Conservation (phyloP, 495 filamentous ascomycete genomes). For the Haplographium delicatum region DNA sequence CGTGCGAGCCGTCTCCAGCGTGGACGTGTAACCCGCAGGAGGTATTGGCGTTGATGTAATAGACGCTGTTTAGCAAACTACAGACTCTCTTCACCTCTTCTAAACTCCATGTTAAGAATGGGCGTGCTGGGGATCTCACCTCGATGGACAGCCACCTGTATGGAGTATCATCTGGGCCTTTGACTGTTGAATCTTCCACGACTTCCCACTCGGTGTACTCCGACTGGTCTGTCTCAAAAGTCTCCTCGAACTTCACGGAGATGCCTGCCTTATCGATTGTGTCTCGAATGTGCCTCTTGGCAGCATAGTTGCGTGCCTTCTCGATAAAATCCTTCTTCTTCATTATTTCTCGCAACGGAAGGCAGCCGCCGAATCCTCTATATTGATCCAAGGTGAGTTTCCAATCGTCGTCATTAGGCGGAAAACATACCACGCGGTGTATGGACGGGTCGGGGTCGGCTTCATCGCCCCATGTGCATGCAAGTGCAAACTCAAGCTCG, state of each 20-base stretch:
- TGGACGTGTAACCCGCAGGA: constrained; percentile 30
- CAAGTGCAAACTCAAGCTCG: constrained; percentile 30
- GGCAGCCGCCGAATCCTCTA: background rate
- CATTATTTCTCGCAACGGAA: background rate
- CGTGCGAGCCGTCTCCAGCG: constrained; percentile 30
- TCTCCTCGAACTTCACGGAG: background rate
- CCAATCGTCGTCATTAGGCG: background rate
- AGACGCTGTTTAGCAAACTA: constrained; percentile 9
- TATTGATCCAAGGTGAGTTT: background rate
- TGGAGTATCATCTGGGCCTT: background rate
- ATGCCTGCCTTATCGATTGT: background rate
- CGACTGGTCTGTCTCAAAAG: no score
- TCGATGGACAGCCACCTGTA: constrained; percentile 6
- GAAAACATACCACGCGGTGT: background rate
- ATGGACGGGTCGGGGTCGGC: background rate
- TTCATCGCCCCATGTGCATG: constrained; percentile 8
- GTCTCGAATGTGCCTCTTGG: background rate
- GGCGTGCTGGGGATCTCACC: constrained; percentile 1
- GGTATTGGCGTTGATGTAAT: no score
- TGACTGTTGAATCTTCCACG: background rate
- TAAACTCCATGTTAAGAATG: background rate
- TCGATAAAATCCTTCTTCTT: background rate
- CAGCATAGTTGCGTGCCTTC: background rate
- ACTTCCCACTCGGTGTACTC: constrained; percentile 4
- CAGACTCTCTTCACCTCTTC: background rate